Conservation (phyloP, 768 basidiomycete genomes). For the Terana coerulea region DNA sequence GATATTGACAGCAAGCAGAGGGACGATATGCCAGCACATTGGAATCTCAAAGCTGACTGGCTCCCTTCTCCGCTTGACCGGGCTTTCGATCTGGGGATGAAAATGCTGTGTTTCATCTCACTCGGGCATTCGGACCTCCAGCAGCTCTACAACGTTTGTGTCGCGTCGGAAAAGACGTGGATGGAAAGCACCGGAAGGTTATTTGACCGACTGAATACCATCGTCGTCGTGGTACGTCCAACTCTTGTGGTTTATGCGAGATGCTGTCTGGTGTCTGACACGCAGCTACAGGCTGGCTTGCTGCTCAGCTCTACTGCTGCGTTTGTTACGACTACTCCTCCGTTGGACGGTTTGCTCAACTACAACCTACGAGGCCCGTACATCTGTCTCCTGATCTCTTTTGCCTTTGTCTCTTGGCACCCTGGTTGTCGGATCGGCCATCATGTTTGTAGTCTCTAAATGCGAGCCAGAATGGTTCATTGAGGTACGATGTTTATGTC, state of each 20-base stretch:
- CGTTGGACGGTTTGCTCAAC: background rate
- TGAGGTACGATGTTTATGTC: background rate
- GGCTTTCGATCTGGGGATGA: background rate
- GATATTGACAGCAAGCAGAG: background rate
- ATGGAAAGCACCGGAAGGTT: background rate
- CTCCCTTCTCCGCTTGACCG: background rate
- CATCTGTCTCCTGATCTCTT: conserved; percentile 5
- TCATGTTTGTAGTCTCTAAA: conserved; percentile 6
- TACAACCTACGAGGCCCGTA: conserved; percentile 6
- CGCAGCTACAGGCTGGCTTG: conserved; percentile 4
- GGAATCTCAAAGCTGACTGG: background rate
- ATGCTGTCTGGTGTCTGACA: too few species aligned
- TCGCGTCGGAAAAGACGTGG: background rate
- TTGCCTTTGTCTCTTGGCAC: conserved; percentile 7
- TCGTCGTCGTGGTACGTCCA: background rate
- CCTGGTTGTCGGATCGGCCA: conserved; percentile 8
- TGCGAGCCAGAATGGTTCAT: conserved; percentile 1
- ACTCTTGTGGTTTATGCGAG: background rate
- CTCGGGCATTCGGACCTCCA: background rate
- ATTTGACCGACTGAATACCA: background rate
- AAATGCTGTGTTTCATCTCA: background rate
- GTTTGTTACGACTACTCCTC: conserved; percentile 9
- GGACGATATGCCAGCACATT: background rate
- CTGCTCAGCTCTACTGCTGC: conserved; percentile 6
- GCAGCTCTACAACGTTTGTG: background rate